phyloP scores from a whole-genome alignment of 1,284 basidiomycete genomes.

The Tetrapyrgos nigripes region DNA sequence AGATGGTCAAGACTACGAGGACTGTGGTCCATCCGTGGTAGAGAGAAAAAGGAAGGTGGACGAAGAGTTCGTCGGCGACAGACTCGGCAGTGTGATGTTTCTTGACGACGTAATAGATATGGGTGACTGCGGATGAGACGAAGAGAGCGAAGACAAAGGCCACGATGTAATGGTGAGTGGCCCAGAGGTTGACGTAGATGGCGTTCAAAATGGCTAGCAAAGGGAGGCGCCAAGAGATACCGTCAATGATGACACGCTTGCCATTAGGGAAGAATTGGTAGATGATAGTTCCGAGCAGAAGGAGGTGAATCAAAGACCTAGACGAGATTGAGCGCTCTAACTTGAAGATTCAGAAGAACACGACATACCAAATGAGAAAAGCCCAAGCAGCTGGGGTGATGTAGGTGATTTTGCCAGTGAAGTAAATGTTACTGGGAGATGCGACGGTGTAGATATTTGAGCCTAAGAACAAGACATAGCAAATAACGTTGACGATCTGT shows the following conservation, averaged over 20 bases:
- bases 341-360: background rate
- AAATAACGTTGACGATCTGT: slow-evolving; percentile 79
- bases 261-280: slow-evolving; percentile 90
- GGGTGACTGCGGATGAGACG: slow-evolving; percentile 83
- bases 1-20: slow-evolving; percentile 86
- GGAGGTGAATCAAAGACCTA: slow-evolving; percentile 84
- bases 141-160: slow-evolving; percentile 89
- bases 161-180: slow-evolving; percentile 70
- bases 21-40: slow-evolving; percentile 97
- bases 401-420: slow-evolving; percentile 81
- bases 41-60: slow-evolving; percentile 90
- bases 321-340: slow-evolving; percentile 22
- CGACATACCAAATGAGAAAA: slow-evolving; percentile 77
- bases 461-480: slow-evolving; percentile 85
- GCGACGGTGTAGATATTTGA: slow-evolving; percentile 89
- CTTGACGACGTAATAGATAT: slow-evolving; percentile 94
- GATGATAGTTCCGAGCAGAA: slow-evolving; percentile 87
- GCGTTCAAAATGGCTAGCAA: slow-evolving; percentile 85
- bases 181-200: slow-evolving; percentile 87
- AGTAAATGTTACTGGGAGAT: slow-evolving; percentile 72
- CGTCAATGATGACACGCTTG: slow-evolving; percentile 84
- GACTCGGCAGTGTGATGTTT: slow-evolving; percentile 76
- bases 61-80: slow-evolving; percentile 77
- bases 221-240: slow-evolving; percentile 89
- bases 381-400: slow-evolving; percentile 90